Conservation (phyloP, 306 rosid genomes). For the Clitoria ternatea region DNA sequence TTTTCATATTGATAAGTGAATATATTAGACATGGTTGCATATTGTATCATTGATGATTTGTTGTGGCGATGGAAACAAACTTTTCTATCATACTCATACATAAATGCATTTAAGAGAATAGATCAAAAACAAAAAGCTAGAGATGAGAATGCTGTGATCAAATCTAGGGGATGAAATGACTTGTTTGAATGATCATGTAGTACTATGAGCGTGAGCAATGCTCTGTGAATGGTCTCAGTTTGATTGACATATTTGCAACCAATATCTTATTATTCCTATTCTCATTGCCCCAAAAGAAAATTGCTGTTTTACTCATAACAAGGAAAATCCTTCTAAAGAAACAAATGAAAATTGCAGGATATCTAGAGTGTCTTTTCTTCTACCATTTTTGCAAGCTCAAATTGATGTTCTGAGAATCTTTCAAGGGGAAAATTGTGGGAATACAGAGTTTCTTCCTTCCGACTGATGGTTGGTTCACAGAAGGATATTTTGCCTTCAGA, state of each 20-base stretch:
- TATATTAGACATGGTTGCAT: background rate
- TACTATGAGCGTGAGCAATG: background rate
- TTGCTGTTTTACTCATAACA: background rate
- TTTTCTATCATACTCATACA: background rate
- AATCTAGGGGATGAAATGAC: background rate
- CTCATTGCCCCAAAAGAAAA: background rate
- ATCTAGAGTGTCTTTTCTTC: background rate
- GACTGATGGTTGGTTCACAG: too few species aligned
- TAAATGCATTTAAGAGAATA: background rate
- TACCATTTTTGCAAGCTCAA: background rate
- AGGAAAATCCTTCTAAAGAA: background rate
- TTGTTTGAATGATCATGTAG: background rate
- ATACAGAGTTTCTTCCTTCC: too few species aligned
- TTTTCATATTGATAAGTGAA: background rate
- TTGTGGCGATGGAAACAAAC: background rate
- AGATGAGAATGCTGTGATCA: background rate
- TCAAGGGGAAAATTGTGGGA: background rate
- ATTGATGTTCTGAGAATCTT: background rate
- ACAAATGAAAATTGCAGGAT: too few species aligned
- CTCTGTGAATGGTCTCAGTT: background rate
- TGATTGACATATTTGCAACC: background rate
- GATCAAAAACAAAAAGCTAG: background rate
- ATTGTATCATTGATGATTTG: background rate
- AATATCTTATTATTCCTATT: background rate
- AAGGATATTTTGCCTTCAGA: background rate